Base-by-base conservation (phyloP, 2,329 filamentous ascomycete genomes). In the Calonectria ilicicola region DNA sequence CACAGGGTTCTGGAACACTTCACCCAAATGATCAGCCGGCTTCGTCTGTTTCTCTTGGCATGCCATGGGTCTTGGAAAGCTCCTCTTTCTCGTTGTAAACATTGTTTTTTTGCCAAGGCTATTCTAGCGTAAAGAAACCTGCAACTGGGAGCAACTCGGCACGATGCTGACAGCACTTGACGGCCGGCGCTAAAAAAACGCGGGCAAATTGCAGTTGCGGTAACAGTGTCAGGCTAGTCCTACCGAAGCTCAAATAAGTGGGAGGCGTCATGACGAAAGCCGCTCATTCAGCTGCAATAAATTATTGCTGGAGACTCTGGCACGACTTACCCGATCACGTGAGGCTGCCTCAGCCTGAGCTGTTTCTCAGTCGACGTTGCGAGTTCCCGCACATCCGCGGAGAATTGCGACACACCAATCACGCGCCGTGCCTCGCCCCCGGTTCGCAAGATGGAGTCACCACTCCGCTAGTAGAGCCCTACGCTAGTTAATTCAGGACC, bases 391-490 rank as follows among this genome's bases (percentile, higher is more conserved):
- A 60, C 53, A 60, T 40, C 53, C 53, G 53, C 53, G 53, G 53
- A 60, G 38, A 40, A 60, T 40, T 35, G 38, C 32, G 32, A 60
- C 53, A 60, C 53, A 60, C 53, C 53, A 60, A 60, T 60, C 53
- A 60, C n/a, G 21, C 53, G 23, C n/a, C 10, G 26, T 27, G 29
- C 17, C 46, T 4, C 6, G 15, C 49, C 26, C 19, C 35, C 14
- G 32, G 10, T n/a, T 10, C n/a, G 29, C 51, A 32, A 9, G 27
- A 56, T 56, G 51, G 19, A 35, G 32, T 14, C 8, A 58, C 53
- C 53, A 40, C 32, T 40, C 53, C 53, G 23, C 53, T 40, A 32
- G 35, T 60, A 40, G 38, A 38, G 53, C 53, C 35, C 32, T 17
- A 27, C 21, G 10, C 32, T 15, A 35, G 21, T 35, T 60, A 60